These are phyloP conservation scores for Lodderomyces orthopsilosis DNA, from an alignment of 1,139 yeast genomes.

Conservation along the genomic window DNA sequence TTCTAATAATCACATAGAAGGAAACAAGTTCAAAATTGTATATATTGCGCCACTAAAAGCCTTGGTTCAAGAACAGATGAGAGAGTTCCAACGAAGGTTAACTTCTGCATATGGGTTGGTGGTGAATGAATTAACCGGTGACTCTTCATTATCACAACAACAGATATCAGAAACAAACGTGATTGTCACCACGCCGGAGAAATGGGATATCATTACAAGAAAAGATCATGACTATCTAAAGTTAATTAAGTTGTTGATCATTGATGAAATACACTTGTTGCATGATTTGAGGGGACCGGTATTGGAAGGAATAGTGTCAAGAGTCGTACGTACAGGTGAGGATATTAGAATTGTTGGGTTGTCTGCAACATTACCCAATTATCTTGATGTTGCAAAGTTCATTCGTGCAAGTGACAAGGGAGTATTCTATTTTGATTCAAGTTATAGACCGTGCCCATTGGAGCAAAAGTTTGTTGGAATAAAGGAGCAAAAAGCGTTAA, in stretches of 20 bases:
- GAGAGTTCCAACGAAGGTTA: conserved; percentile 76
- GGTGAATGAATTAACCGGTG: conserved; percentile 92
- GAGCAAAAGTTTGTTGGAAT: conserved; percentile 87
- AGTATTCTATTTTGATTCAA: conserved; percentile 74
- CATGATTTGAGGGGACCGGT: conserved; percentile 98
- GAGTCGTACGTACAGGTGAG: conserved; percentile 56
- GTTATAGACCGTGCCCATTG: conserved; percentile 89
- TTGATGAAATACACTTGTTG: conserved; percentile 90
- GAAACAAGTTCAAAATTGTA: conserved; percentile 69
- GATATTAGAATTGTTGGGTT: conserved; percentile 75
- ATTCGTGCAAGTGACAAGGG: conserved; percentile 65
- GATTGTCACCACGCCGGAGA: conserved; percentile 90
- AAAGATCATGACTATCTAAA: conserved; percentile 58
- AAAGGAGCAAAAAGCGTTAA: conserved; percentile 79
- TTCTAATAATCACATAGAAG: conserved; percentile 46
- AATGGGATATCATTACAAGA: conserved; percentile 95
- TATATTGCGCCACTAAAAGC: conserved; percentile 96
- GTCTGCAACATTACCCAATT: conserved; percentile 94
- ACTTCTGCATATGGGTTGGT: conserved; percentile 59
- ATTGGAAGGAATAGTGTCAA: conserved; percentile 78
- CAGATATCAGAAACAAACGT: conserved; percentile 81
- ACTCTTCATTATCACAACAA: conserved; percentile 69
- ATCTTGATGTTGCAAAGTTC: conserved; percentile 81
- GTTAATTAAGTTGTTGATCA: conserved; percentile 69
- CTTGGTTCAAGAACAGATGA: conserved; percentile 89